A percentile compares a stretch with the other conserved stretches of the same genome.
Conservation (phyloP, 1,284 basidiomycete species). For the Athelia psychrophila region DNA sequence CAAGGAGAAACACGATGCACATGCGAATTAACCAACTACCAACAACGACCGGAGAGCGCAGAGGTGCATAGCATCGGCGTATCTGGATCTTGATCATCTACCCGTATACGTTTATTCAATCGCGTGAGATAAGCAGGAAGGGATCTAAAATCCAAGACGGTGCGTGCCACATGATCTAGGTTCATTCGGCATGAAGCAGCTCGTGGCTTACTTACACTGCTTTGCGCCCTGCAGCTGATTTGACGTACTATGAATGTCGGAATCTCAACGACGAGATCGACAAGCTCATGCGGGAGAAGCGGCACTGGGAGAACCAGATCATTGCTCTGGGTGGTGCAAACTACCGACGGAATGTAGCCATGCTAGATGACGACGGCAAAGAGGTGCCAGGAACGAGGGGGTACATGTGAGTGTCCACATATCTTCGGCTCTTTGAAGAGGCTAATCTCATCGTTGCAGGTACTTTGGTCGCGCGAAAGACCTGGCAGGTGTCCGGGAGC, state of each 20-base stretch:
- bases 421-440: not conserved
- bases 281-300: conserved; percentile 90
- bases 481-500: conserved; percentile 91
- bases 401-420: conserved; percentile 80
- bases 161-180: conserved; percentile 37
- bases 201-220: conserved; percentile 3
- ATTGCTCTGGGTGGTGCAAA: conserved; percentile 95
- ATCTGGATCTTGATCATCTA: too few relatives aligned
- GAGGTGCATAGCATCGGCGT: too few relatives aligned
- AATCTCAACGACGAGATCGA: conserved; percentile 99
- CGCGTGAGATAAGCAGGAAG: conserved; percentile 93
- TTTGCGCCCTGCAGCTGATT: conserved; percentile 55
- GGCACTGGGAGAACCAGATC: conserved; percentile 98
- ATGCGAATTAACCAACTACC: too few relatives aligned
- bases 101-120: too few relatives aligned
- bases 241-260: conserved; percentile 95
- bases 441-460: conserved; percentile 36
- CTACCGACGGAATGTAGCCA: conserved; percentile 87
- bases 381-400: conserved; percentile 97
- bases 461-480: conserved; percentile 98
- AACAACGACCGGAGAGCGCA: too few relatives aligned
- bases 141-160: conserved; percentile 98
- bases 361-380: conserved; percentile 92
- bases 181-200: not conserved
- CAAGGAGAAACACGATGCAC: not conserved